A percentile compares a stretch with the other conserved stretches of the same genome.
phyloP scores from a whole-genome alignment of 2,329 filamentous ascomycete species.

The Pyrenophora graminea region DNA sequence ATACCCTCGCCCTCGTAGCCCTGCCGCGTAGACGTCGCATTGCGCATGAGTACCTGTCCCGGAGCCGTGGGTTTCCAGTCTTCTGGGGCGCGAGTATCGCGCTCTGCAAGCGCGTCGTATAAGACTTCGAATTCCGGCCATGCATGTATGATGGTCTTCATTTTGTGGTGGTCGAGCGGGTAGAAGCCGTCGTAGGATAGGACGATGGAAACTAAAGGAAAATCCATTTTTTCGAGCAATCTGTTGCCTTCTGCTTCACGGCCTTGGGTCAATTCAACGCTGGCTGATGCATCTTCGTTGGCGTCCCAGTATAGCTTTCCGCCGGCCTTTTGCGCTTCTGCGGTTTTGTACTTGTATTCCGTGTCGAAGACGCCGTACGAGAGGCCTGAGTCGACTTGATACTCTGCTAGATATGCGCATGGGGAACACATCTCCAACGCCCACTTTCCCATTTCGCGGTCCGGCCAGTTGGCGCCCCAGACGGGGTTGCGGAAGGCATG shows the following conservation, averaged over 20 bases:
- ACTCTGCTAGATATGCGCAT: constrained; percentile 35
- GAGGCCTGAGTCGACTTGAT: constrained; percentile 42
- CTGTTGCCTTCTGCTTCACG: constrained; percentile 25
- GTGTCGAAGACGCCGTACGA: constrained; percentile 49
- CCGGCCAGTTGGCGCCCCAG: constrained; percentile 35
- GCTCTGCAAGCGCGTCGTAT: constrained; percentile 26
- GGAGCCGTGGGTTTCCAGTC: constrained; percentile 35
- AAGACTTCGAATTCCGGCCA: constrained; percentile 32
- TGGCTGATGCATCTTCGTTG: constrained; percentile 8
- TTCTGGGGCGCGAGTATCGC: constrained; percentile 29
- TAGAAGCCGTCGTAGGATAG: constrained; percentile 41
- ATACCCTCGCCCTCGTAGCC: constrained; percentile 43
- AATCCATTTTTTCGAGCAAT: constrained; percentile 46
- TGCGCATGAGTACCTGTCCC: constrained; percentile 42
- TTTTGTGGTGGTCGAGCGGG: constrained; percentile 29
- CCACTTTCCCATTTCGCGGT: constrained; percentile 20
- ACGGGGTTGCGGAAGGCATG: constrained; percentile 38
- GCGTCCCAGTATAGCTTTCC: constrained; percentile 37
- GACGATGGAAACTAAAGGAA: constrained; percentile 46
- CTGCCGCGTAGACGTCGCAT: constrained; percentile 43
- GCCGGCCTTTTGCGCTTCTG: constrained; percentile 31
- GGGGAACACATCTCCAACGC: constrained; percentile 9
- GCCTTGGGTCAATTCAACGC: constrained; percentile 22
- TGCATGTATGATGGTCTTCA: constrained; percentile 25
- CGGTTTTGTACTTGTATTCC: constrained; percentile 43